phyloP scores from a whole-genome alignment of 2,329 filamentous ascomycete species.

The Anthostomella pinea region DNA sequence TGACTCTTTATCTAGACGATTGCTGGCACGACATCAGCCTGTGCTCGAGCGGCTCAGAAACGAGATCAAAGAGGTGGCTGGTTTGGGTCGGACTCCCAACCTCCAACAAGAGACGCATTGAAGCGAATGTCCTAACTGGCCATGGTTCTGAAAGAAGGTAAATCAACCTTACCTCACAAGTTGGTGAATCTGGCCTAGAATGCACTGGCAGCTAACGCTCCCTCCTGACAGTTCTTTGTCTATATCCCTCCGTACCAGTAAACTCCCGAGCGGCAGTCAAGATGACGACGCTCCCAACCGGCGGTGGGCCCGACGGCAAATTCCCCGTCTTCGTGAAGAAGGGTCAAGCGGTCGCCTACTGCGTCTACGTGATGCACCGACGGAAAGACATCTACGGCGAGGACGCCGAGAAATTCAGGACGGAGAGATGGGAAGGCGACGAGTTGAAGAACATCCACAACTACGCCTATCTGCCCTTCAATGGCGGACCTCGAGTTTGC shows the following conservation, averaged over 20 bases:
- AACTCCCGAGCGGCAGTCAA: conserved; percentile 4
- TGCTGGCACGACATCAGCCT: background rate
- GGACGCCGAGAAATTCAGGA: conserved; percentile 32
- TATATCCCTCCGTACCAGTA: conserved; percentile 5
- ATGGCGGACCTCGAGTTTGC: conserved; percentile 3
- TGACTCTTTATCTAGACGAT: too few species aligned
- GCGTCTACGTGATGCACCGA: conserved; percentile 30
- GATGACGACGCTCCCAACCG: conserved; percentile 29
- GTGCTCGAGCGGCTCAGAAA: background rate
- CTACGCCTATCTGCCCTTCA: conserved; percentile 3
- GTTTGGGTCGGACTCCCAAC: too few species aligned
- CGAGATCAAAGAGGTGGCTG: background rate
- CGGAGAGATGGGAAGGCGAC: conserved; percentile 30
- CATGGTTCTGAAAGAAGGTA: conserved; percentile 4
- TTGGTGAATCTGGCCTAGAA: too few species aligned
- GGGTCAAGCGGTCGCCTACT: conserved; percentile 25
- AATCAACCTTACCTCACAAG: too few species aligned
- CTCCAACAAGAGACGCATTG: background rate
- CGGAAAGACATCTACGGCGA: conserved; percentile 34
- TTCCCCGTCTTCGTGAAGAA: conserved; percentile 26
- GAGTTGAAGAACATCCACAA: background rate
- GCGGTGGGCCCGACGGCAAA: conserved; percentile 31
- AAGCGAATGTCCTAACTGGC: conserved; percentile 3
- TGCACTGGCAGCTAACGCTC: background rate
- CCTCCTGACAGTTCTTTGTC: conserved; percentile 1